phyloP scores from a whole-genome alignment of 2,329 filamentous ascomycete genomes.

The Verticillium zaregamsianum region DNA sequence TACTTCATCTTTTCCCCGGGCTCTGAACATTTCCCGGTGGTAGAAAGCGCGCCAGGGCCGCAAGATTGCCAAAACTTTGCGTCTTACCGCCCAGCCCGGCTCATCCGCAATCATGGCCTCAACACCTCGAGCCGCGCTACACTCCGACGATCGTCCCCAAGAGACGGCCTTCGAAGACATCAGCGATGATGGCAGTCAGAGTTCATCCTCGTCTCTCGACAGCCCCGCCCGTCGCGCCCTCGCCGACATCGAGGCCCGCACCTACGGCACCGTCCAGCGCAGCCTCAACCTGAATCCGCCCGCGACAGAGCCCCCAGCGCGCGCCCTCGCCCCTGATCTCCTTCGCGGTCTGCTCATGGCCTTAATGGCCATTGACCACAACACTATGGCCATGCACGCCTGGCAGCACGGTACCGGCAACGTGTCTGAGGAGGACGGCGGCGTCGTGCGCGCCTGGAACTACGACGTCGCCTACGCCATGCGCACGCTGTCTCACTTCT shows the following conservation, averaged over 20 bases:
- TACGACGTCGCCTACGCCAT: constrained; percentile 29
- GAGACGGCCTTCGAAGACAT: neutral
- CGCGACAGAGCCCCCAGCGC: constrained; percentile 7
- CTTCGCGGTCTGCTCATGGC: constrained; percentile 40
- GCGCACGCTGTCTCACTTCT: constrained; percentile 39
- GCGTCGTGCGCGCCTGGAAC: constrained; percentile 31
- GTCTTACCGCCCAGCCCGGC: neutral
- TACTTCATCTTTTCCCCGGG: neutral
- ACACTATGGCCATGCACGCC: constrained; percentile 29
- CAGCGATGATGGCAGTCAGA: neutral
- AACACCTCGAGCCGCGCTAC: neutral
- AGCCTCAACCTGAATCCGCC: neutral
- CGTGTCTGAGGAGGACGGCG: constrained; percentile 29
- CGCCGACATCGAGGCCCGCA: neutral
- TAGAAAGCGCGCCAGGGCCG: no score
- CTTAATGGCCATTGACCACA: constrained; percentile 41
- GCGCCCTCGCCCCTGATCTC: constrained; percentile 38
- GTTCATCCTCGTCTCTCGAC: neutral
- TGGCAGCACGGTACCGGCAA: constrained; percentile 36
- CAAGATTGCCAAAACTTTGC: no score
- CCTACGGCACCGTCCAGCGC: neutral
- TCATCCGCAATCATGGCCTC: neutral
- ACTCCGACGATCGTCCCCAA: neutral
- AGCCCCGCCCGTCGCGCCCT: neutral
- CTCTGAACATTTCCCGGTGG: neutral